Base-by-base conservation (phyloP, 2,329 filamentous ascomycete genomes). In the Aplosporella prunicola region DNA sequence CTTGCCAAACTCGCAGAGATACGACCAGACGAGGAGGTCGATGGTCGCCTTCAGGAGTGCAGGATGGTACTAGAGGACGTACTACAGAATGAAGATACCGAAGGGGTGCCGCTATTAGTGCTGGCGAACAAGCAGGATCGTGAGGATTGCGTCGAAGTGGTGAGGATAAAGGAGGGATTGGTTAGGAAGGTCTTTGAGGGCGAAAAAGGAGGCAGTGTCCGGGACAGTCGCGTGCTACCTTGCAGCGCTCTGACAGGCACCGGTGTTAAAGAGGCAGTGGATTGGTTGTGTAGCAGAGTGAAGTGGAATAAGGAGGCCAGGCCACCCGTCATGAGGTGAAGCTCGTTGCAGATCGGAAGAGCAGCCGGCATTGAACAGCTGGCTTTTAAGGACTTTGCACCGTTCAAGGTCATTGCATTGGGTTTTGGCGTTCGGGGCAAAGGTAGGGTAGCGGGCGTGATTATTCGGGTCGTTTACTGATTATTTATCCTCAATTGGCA, bases 61-160 rank as follows among this genome's bases (percentile, higher is more conserved):
- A 74, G 83, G 20, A 67, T 87, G 28, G 88, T 95, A 31, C 71
- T 98, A 15, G 89, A 96, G 62, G 82, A 85, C 48, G 88, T 96
- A 32, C 67, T 98, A 51, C 80, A 86, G 56, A 79, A 89, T 59
- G 76, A 82, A 27, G 87, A 94, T 54, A 84, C 89, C 2, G 84
- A 87, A 50, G 89, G 91, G 9, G 87, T 98, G 44, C 91, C 91
- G 15, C 71, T 98, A 39, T 65, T 98, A 39, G 84, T 98, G 32
- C 66, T 98, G 47, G 91, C 91, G 43, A 98, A 98, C 59, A 98
- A 98, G 64, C 91, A 98, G 65, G 91, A 98, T 59, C 69, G 89
- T 2, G 91, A 98, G 62, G 91, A 96, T 61, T 96, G 89, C 50
- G 84, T 96, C 35, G 91, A 98, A 69, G 91, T 95, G 2, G 89